Conservation (phyloP, 306 rosid species). For the Cicer chorassanicum region DNA sequence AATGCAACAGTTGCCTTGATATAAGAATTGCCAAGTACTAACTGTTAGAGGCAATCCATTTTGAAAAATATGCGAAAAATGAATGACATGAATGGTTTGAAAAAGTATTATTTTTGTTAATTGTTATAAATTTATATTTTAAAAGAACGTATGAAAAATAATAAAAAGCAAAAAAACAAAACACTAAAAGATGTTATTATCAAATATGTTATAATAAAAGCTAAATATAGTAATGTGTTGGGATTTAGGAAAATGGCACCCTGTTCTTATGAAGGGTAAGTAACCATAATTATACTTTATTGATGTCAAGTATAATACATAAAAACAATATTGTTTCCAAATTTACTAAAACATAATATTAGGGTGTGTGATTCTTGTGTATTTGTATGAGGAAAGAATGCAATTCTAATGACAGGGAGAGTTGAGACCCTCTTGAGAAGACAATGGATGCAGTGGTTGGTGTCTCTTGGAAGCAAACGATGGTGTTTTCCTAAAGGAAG, state of each 20-base stretch:
- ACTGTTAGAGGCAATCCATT: neutral
- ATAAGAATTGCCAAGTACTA: neutral
- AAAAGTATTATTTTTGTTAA: neutral
- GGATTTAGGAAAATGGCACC: neutral
- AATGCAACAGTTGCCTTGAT: neutral
- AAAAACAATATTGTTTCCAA: neutral
- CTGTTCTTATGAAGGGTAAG: neutral
- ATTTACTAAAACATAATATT: neutral
- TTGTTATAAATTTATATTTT: no score
- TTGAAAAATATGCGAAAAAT: neutral
- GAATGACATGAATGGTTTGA: neutral
- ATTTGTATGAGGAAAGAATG: conserved; percentile 28
- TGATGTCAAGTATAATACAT: neutral
- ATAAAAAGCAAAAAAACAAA: no score
- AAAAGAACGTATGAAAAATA: no score
- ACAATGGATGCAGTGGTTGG: conserved; percentile 68
- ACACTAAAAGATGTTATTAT: no score
- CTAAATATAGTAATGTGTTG: neutral
- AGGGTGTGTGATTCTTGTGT: conserved; percentile 13
- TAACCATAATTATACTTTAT: neutral
- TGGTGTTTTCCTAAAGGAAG: conserved; percentile 73
- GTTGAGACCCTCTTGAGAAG: conserved; percentile 80
- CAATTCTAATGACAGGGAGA: conserved; percentile 67
- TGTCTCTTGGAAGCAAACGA: conserved; percentile 79
- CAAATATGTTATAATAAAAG: neutral